A percentile compares a stretch with the other conserved stretches of the same genome.
Conservation (phyloP, 2,329 filamentous ascomycete species). For the Arthroderma sp. region DNA sequence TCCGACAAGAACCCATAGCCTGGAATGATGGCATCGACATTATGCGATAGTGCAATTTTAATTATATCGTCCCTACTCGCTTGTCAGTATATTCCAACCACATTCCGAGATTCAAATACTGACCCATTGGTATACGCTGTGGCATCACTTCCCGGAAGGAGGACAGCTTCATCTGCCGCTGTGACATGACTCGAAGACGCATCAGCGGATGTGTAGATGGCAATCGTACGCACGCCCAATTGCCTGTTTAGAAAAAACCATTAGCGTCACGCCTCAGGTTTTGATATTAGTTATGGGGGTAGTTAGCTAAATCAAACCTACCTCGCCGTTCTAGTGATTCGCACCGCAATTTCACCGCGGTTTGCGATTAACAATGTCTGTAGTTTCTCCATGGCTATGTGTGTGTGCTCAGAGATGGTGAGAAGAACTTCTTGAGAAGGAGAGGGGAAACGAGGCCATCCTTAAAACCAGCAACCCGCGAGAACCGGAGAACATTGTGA, state of each 20-base stretch:
- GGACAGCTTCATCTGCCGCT: constrained; percentile 40
- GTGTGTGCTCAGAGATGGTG: too few relatives aligned
- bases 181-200: constrained; percentile 41
- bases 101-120: not conserved
- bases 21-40: constrained; percentile 47
- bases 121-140: constrained; percentile 38
- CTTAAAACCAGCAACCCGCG: too few relatives aligned
- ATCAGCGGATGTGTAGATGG: constrained; percentile 47
- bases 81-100: not conserved
- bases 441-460: too few relatives aligned
- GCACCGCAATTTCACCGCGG: constrained; percentile 45
- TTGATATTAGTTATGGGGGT: not conserved
- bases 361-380: constrained; percentile 41
- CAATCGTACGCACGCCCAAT: constrained; percentile 39
- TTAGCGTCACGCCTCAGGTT: not conserved
- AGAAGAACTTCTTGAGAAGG: too few relatives aligned
- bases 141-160: constrained; percentile 36
- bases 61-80: too few relatives aligned
- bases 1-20: constrained; percentile 57
- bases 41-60: not conserved
- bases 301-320: constrained; percentile 7
- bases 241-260: constrained; percentile 12
- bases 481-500: too few relatives aligned
- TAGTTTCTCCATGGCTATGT: too few relatives aligned
- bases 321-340: constrained; percentile 40